Percentiles rank a stretch among this genome's conserved stretches.
These are phyloP conservation scores for Aspergillus hiratsukae DNA, from an alignment of 2,329 filamentous ascomycete genomes.

Conservation along the genomic window DNA sequence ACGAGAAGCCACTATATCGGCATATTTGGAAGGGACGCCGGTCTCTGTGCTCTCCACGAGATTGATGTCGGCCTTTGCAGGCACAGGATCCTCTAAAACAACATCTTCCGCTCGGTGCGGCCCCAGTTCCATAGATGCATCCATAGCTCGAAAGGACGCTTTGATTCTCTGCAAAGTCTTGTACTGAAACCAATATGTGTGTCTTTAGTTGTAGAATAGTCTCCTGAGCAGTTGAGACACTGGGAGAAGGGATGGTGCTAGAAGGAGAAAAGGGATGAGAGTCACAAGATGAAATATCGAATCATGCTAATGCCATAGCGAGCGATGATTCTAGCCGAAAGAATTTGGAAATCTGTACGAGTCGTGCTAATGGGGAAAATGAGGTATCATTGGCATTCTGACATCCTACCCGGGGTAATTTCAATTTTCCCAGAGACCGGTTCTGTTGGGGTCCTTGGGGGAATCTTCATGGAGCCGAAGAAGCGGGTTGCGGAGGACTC, in stretches of 20 bases:
- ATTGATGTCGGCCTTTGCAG: conserved; percentile 22
- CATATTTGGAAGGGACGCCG: conserved; percentile 20
- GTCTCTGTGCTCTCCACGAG: conserved; percentile 27
- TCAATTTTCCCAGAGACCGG: not conserved
- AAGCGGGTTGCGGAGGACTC: conserved; percentile 2
- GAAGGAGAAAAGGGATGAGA: not conserved
- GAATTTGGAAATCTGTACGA: not conserved
- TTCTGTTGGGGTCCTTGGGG: conserved; percentile 3
- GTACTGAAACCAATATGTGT: not conserved
- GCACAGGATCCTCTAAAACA: conserved; percentile 6
- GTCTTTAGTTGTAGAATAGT: not conserved
- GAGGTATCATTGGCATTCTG: not conserved
- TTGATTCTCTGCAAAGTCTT: not conserved
- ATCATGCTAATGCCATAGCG: not conserved
- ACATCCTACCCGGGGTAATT: conserved; percentile 3
- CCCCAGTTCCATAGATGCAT: conserved; percentile 25
- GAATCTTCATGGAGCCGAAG: not conserved
- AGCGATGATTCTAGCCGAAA: not conserved
- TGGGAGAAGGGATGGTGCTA: not conserved
- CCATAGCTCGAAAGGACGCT: conserved; percentile 14
- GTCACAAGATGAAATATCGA: not conserved
- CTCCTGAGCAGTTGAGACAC: not conserved
- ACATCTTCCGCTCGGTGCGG: conserved; percentile 12
- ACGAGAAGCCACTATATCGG: conserved; percentile 23
- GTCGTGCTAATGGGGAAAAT: not conserved